phyloP scores from a whole-genome alignment of 352 stramenopile species.

The Globisporangium lucens region DNA sequence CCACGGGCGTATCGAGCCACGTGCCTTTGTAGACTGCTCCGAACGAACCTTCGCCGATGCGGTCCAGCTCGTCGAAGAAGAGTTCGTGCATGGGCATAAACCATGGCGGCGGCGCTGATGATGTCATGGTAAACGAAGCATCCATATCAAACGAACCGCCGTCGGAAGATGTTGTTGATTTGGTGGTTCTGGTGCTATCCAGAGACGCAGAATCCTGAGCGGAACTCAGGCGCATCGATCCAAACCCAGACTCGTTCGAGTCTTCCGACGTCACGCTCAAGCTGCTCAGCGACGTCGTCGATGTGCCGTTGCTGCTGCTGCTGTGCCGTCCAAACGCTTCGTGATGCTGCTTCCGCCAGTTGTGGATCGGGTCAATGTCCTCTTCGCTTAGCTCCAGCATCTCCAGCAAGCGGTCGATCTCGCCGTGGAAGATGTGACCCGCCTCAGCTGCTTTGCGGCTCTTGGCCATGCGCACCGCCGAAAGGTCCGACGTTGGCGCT shows the following conservation, averaged over 20 bases:
- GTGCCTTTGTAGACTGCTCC: constrained; percentile 6
- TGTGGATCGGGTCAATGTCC: constrained; percentile 7
- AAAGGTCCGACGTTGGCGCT: background rate
- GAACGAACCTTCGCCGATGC: constrained; percentile 10
- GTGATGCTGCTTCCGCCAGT: constrained; percentile 4
- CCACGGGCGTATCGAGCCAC: constrained; percentile 12
- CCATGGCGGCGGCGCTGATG: background rate
- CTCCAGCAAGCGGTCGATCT: constrained; percentile 7
- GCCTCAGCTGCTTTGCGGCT: background rate
- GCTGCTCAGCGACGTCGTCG: background rate
- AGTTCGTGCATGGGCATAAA: constrained; percentile 8
- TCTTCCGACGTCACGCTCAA: background rate
- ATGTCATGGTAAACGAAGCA: background rate
- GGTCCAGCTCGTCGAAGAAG: constrained; percentile 6
- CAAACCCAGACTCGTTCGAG: background rate
- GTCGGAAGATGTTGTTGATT: background rate
- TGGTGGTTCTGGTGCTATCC: background rate
- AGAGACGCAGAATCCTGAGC: background rate
- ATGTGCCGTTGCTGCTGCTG: constrained; percentile 3
- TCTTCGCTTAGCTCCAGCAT: background rate
- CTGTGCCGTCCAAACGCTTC: background rate
- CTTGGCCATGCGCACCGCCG: background rate
- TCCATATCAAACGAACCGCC: background rate
- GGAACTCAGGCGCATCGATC: background rate
- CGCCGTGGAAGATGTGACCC: constrained; percentile 1